Base-by-base conservation (phyloP, 2,329 filamentous ascomycete genomes). In the Cercospora sojina region DNA sequence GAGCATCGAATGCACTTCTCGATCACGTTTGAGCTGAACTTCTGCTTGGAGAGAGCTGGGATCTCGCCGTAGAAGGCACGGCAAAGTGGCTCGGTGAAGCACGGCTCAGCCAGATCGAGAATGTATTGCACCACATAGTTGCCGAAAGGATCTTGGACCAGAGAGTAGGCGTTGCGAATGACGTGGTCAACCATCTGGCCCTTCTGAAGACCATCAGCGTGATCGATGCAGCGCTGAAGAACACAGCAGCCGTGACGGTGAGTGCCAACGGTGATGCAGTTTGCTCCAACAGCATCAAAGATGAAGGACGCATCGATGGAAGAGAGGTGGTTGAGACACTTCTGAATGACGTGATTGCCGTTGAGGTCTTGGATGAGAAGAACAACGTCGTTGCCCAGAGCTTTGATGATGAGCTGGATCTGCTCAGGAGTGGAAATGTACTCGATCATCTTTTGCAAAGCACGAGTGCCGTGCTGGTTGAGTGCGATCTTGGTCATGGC, bases 41-140 rank as follows among this genome's bases (percentile, higher is more conserved):
- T 99, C 83, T 99, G 95, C 78, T 93, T 93, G 5, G 95, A 98
- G 16, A 90, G 77, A 86, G 86, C 80, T 79, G 86, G 75, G 78
- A 90, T 82, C 87, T 91, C 83, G 73, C 90, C 90, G 64, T 86
- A 82, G 83, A 99, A 97, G 75, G 89, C 90, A 62, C 85, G 83
- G 68, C 96, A 95, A 47, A 99, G 84, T 3, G 94, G 94, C 74
- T 95, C 91, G 1, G 94, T 97, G 80, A 97, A 97, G 72, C 84
- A 84, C 12, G 90, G 85, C 76, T 99, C 93, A 71, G 93, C 93
- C 63, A 98, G 86, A 77, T 98, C 95, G 72, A 99, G 78, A 70
- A 99, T 98, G 82, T 99, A 99, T 81, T 99, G 95, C 59, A 99
- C 91, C 59, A 99, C 95, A 72, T 99, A 99, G 80, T 99, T 99